A percentile compares a stretch with the other conserved stretches of the same genome.
Evolutionary conservation across 1,284 basidiomycete genomes (phyloP).

Genomic region (Polyporus tsugae): DNA sequence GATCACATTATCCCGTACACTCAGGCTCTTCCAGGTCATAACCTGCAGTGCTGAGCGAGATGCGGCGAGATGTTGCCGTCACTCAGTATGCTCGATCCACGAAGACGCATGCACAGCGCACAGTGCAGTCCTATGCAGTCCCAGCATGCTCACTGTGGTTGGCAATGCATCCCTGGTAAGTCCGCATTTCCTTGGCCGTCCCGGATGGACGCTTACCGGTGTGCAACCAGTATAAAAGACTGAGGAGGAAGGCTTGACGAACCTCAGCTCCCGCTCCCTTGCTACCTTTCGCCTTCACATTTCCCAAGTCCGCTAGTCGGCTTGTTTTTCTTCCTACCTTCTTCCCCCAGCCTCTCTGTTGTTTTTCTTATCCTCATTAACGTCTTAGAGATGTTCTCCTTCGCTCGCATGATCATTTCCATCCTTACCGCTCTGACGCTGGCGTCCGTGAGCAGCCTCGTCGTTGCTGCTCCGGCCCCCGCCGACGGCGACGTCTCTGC

Average conservation of each 20-base stretch:
- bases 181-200: not conserved
- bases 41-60: not conserved
- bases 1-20: not conserved
- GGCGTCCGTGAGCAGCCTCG: slow-evolving; percentile 28
- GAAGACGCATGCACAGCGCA: not conserved
- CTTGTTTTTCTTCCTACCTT: slow-evolving; percentile 18
- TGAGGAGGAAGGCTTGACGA: not conserved
- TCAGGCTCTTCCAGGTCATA: not conserved
- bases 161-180: not conserved
- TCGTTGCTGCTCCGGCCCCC: slow-evolving; percentile 24
- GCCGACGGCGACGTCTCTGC: slow-evolving; percentile 13
- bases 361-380: slow-evolving; percentile 14
- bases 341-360: not conserved
- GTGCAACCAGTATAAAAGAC: slow-evolving; percentile 7
- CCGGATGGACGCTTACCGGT: not conserved
- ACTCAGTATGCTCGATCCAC: not conserved
- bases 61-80: not conserved
- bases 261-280: slow-evolving; percentile 8
- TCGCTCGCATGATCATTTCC: slow-evolving; percentile 30
- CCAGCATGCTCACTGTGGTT: not conserved
- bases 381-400: slow-evolving; percentile 30
- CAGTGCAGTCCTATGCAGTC: not conserved
- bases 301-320: slow-evolving; percentile 30
- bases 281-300: slow-evolving; percentile 24
- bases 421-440: slow-evolving; percentile 29